A percentile compares a stretch with the other conserved stretches of the same genome.
These are phyloP conservation scores for Fraxinus nigra DNA, from an alignment of 305 asterid species.

Conservation along the genomic window DNA sequence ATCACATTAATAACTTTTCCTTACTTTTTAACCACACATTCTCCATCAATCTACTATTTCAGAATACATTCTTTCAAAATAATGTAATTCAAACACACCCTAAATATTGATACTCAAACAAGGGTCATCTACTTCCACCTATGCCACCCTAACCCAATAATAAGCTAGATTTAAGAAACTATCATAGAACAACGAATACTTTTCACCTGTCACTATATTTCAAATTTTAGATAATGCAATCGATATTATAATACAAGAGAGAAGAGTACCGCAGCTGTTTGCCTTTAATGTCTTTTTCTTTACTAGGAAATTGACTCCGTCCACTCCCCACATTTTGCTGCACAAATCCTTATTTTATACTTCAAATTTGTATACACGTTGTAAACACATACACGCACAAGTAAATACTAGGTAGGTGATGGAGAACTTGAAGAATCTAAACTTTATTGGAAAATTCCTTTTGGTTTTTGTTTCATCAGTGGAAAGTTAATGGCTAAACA, in stretches of 20 bases:
- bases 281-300: constrained; percentile 39
- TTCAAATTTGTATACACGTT: background rate
- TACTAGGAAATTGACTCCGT: constrained; percentile 39
- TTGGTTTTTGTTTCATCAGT: background rate
- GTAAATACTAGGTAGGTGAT: background rate
- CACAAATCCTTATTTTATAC: constrained; percentile 6
- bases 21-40: no score
- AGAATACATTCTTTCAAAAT: no score
- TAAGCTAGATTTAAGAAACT: no score
- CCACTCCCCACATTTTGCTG: constrained; percentile 15
- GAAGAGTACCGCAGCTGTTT: constrained; percentile 42
- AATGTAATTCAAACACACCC: no score
- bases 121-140: no score
- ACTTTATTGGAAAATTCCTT: constrained; percentile 29
- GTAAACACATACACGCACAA: background rate
- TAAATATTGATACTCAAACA: no score
- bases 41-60: no score
- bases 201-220: no score
- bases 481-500: constrained; percentile 56
- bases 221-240: no score
- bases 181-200: no score
- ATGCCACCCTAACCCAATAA: no score
- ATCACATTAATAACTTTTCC: no score
- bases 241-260: background rate
- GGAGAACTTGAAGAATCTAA: constrained; percentile 33